Evolutionary conservation across 306 rosid genomes (phyloP).

Genomic region (Prunus fruticosa): DNA sequence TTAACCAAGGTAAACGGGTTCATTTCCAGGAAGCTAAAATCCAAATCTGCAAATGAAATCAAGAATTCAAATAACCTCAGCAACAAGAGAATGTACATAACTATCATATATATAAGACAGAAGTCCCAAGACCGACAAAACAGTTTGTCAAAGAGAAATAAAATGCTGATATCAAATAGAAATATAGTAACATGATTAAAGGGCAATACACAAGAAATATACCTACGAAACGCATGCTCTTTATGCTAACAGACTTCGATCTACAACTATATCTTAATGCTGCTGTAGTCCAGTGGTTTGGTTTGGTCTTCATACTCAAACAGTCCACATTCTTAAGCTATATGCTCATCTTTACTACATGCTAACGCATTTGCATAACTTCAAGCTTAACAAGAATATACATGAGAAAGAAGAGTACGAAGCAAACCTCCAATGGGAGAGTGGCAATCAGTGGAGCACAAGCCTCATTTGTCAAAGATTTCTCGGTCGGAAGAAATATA

Average conservation of each 20-base stretch:
- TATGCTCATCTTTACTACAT: neutral
- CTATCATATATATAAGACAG: neutral
- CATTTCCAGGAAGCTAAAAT: conserved; percentile 82
- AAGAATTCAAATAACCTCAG: neutral
- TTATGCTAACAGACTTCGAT: neutral
- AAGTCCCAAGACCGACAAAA: neutral
- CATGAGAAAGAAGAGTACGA: conserved; percentile 8
- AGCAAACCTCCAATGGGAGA: conserved; percentile 76
- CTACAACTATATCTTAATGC: neutral
- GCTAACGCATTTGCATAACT: neutral
- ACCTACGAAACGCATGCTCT: neutral
- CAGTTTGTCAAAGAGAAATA: neutral
- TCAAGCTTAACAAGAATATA: neutral
- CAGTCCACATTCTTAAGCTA: neutral
- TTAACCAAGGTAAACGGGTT: conserved; percentile 78
- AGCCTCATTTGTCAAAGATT: conserved; percentile 31
- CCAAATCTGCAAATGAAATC: conserved; percentile 55
- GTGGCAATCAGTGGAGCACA: conserved; percentile 87
- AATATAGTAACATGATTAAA: no score
- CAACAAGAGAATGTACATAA: neutral
- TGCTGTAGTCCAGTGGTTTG: neutral
- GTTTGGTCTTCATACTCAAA: neutral
- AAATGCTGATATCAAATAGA: neutral
- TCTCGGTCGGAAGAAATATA: no score
- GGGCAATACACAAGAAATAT: neutral